Evolutionary conservation across 768 basidiomycete genomes (phyloP).

Genomic region (Amanita exitialis): DNA sequence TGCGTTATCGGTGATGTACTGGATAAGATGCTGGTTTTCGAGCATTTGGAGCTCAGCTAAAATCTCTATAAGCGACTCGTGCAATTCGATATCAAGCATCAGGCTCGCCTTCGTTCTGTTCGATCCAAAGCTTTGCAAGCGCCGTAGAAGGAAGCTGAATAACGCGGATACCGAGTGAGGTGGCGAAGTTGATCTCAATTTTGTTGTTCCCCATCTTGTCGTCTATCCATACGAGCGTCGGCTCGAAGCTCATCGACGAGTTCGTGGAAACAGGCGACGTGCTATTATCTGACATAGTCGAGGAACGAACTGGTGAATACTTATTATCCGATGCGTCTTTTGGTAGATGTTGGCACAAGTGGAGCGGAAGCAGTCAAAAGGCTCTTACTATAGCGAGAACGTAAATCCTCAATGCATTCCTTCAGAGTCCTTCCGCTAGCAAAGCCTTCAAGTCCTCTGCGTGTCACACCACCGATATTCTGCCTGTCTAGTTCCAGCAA

Average conservation of each 20-base stretch:
- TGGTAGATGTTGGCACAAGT: not conserved
- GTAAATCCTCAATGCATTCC: slow-evolving; percentile 6
- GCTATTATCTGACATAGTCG: not conserved
- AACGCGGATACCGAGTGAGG: slow-evolving; percentile 12
- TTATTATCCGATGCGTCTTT: not conserved
- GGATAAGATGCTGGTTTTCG: slow-evolving; percentile 13
- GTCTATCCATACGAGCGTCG: slow-evolving; percentile 20
- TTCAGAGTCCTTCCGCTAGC: slow-evolving; percentile 10
- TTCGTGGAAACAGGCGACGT: not conserved
- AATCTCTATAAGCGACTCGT: not conserved
- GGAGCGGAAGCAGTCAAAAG: not conserved
- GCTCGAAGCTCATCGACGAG: not conserved
- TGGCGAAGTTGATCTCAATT: slow-evolving; percentile 11
- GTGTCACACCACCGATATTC: slow-evolving; percentile 14
- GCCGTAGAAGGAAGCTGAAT: slow-evolving; percentile 18
- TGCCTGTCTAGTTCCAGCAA: slow-evolving; percentile 12
- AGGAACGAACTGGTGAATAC: not conserved
- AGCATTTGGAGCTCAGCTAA: slow-evolving; percentile 16
- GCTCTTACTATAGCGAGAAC: not conserved
- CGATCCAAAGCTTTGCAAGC: slow-evolving; percentile 18
- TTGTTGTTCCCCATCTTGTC: slow-evolving; percentile 14
- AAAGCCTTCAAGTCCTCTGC: slow-evolving; percentile 11
- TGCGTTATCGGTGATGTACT: slow-evolving; percentile 21
- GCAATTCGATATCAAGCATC: not conserved
- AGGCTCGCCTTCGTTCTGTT: slow-evolving; percentile 15